Conservation (phyloP, 1,284 basidiomycete species). For the Puccinia triticina region DNA sequence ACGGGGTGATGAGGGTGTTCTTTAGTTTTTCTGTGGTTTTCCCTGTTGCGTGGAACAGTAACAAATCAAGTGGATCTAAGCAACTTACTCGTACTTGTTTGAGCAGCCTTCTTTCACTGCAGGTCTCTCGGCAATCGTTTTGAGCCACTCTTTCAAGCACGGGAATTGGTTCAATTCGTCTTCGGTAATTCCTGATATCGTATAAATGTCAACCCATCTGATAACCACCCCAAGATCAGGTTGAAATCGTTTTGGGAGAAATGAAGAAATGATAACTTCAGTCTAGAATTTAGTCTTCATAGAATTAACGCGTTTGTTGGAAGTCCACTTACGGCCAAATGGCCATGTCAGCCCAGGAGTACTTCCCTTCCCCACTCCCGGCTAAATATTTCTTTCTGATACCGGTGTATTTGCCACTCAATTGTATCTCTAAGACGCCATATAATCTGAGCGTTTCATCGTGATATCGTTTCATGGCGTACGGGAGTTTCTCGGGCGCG, state of each 20-base stretch:
- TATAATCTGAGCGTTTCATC: conserved; percentile 54
- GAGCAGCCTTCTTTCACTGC: conserved; percentile 54
- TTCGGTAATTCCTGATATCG: conserved; percentile 10
- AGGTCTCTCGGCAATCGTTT: conserved; percentile 53
- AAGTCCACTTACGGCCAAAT: conserved; percentile 36
- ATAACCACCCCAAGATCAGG: too few relatives aligned
- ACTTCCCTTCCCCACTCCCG: conserved; percentile 38
- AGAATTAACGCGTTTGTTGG: not conserved
- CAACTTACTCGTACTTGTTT: conserved; percentile 40
- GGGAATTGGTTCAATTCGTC: conserved; percentile 11
- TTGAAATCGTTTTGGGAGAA: not conserved
- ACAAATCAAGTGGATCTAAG: not conserved
- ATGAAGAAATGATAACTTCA: not conserved
- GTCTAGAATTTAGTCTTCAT: not conserved
- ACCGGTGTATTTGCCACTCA: conserved; percentile 37
- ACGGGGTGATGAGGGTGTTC: not conserved
- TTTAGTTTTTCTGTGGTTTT: not conserved
- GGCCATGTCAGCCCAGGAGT: conserved; percentile 38
- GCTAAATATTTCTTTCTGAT: conserved; percentile 41
- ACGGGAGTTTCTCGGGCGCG: conserved; percentile 53
- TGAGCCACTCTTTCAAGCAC: conserved; percentile 53
- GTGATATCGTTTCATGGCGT: conserved; percentile 53
- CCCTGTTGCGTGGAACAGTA: not conserved
- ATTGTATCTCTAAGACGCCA: conserved; percentile 53
- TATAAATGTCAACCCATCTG: conserved; percentile 27